phyloP scores from a whole-genome alignment of 306 rosid species.

The Corylus avellana region DNA sequence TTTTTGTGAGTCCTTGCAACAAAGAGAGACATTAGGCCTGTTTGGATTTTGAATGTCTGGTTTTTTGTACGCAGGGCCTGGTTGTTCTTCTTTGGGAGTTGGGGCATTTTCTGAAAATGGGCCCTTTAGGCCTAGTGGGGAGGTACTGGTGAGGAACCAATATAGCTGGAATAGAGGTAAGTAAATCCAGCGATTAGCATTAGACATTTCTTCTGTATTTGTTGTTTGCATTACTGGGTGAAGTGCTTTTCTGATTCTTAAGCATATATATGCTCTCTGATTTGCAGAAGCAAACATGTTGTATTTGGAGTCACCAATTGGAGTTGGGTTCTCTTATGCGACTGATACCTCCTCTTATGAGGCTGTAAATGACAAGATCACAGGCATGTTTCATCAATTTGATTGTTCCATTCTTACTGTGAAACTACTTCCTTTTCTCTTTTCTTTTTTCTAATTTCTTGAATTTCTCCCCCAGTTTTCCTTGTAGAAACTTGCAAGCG shows the following conservation, averaged over 20 bases:
- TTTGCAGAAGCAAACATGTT: constrained; percentile 62
- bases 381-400: constrained; percentile 30
- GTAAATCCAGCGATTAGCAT: neutral
- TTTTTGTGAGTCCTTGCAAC: neutral
- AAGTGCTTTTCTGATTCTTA: neutral
- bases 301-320: constrained; percentile 59
- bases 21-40: neutral
- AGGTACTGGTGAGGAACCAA: constrained; percentile 40
- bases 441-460: neutral
- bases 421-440: neutral
- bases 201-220: neutral
- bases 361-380: constrained; percentile 50
- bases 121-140: constrained; percentile 58
- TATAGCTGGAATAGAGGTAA: constrained; percentile 59
- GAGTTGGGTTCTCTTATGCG: constrained; percentile 62
- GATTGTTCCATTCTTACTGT: neutral
- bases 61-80: constrained; percentile 45
- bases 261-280: neutral
- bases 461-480: neutral
- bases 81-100: constrained; percentile 67
- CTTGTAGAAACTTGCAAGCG: constrained; percentile 14
- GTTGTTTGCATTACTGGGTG: neutral
- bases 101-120: constrained; percentile 68
- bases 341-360: constrained; percentile 46
- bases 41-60: neutral